Evolutionary conservation across 2,329 filamentous ascomycete species (phyloP).

Genomic region (Lecanicillium sp.): DNA sequence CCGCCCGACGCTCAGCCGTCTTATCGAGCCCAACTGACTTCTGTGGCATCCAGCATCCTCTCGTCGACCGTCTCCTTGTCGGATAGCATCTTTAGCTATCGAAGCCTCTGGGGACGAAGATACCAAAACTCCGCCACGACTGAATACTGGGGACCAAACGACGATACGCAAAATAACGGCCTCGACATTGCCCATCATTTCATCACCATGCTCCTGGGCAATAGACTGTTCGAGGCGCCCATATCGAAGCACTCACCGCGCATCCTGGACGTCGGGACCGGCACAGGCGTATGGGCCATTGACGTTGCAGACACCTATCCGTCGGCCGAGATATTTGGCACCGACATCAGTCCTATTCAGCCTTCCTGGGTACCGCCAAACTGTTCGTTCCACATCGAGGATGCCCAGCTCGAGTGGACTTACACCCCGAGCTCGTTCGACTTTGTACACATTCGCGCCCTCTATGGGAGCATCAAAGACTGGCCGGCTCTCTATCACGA

Average conservation of each 20-base stretch:
- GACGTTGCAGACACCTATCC: slow-evolving; percentile 38
- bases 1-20: neutral
- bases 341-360: slow-evolving; percentile 49
- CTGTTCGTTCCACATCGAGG: slow-evolving; percentile 36
- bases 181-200: slow-evolving; percentile 19
- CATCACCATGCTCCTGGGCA: slow-evolving; percentile 15
- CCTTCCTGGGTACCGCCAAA: slow-evolving; percentile 37
- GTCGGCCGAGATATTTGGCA: slow-evolving; percentile 35
- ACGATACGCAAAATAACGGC: slow-evolving; percentile 16
- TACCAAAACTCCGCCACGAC: slow-evolving; percentile 20
- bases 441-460: slow-evolving; percentile 50
- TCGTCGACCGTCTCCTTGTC: slow-evolving; percentile 23
- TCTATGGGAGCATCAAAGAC: slow-evolving; percentile 48
- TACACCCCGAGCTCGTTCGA: slow-evolving; percentile 35
- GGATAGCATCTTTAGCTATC: slow-evolving; percentile 24
- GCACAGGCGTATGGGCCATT: slow-evolving; percentile 40
- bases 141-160: slow-evolving; percentile 20
- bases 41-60: slow-evolving; percentile 12
- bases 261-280: slow-evolving; percentile 10
- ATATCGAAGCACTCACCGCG: neutral
- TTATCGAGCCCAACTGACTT: no score
- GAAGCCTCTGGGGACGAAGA: slow-evolving; percentile 21
- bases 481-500: slow-evolving; percentile 45
- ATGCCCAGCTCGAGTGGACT: slow-evolving; percentile 21
- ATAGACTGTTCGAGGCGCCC: slow-evolving; percentile 11